Base-by-base conservation (phyloP, 441 rosid genomes). In the Melastoma candidum region DNA sequence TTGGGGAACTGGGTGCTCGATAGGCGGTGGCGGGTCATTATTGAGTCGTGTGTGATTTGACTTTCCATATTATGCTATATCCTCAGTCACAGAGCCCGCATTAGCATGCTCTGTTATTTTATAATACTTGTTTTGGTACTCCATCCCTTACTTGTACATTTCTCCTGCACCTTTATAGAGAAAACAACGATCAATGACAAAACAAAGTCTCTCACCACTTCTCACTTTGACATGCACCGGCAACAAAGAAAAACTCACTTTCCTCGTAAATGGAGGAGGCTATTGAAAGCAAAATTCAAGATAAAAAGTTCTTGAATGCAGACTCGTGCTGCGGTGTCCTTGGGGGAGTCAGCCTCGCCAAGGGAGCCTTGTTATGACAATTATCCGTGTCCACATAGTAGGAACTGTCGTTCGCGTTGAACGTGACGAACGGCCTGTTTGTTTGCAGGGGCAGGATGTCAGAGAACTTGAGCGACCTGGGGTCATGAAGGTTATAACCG, bases 401-500 rank as follows among this genome's bases (percentile, higher is more conserved):
- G 81, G 76, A 85, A 12, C 65, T 63, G 44, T 72, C 90, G 8
- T 85, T 77, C 2, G 96, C 98, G 74, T 78, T 82, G 54, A 92
- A 85, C 29, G 89, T 82, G 65, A 92, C 96, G 32, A 52, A 87
- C 12, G 98, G 96, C 71, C 96, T 71, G 41, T 85, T 82, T 54
- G 95, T 87, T 65, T 82, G 79, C 1, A 95, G 57, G 11, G 63
- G 79, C 29, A 82, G 83, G 52, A 92, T 80, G 54, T 85, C 98
- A 1, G 98, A 74, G 58, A 92, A 87, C 60, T 75, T 92, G 51
- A 92, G 67, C 4, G 95, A 83, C 74, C 66, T 74, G 0, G 93
- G 79, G 98, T 88, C 96, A 92, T 85, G 79, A 92, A 92, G 46
- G 95, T 85, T 72, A 87, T 77, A 59, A 92, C 94, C 0, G 98